Evolutionary conservation across 176 grass and related monocot species (phyloP), one percentile per base, ranked within the genome.

Genomic region (Puya raimondii): DNA sequence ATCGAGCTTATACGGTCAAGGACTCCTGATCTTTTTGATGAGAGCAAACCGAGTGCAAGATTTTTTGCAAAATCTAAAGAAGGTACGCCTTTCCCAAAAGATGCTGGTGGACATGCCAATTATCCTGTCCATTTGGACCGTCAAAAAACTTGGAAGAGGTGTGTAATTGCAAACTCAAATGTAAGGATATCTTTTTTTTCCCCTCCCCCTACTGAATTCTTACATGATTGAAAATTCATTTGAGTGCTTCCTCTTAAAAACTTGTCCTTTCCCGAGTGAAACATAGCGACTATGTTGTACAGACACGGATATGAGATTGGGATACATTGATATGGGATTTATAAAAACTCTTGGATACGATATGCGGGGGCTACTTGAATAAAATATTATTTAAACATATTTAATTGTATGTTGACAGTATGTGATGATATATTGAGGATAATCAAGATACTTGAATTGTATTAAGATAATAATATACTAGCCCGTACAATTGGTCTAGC

Each of bases 1-100:
- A 84, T 81, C 67, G 75, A 81, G 68, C 71, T 91, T 18, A 27
- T 91, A 6, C 57, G 47, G 18, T 87, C 65, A 5, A 87, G 84
- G 78, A 91, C 81, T 29, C 65, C 48, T 64, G 81, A 84, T 79
- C 49, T 82, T 64, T 67, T 7, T 67, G 18, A 58, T 12, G 65
- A 87, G 65, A 14, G 74, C 50, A 63, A 76, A 33, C 72, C 26
- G 68, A 49, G 50, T 78, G 16, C 73, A 72, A 48, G n/a, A 0
- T 75, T 48, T 70, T 64, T 16, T 68, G 21, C 50, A 25, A 75
- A 87, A 79, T 64, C 33, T 81, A 79, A 67, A 64, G 75, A 74
- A 50, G 63, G 51, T 63, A 73, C 27, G 57, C 11, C 51, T 64
- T 69, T 71, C 53, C 65, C 65, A 72, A 76, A 76, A 47, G 57